phyloP scores from a whole-genome alignment of 495 filamentous ascomycete species.

The Aspergillus steynii region DNA sequence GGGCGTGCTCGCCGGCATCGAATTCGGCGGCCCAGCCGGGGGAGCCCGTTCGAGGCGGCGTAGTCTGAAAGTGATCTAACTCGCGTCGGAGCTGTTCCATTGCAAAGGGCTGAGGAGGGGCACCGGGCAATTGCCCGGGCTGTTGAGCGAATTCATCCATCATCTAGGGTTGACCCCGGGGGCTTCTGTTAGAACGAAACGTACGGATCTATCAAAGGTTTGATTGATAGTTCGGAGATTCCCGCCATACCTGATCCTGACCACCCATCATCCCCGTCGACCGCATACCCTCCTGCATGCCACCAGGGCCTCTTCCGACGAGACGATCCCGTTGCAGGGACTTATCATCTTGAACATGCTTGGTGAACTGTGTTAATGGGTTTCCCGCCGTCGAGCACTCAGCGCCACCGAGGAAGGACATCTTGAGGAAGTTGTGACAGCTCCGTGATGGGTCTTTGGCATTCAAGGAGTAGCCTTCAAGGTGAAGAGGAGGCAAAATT shows the following conservation, averaged over 20 bases:
- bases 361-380: constrained; percentile 93
- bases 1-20: constrained; percentile 63
- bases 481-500: neutral
- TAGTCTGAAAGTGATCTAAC: constrained; percentile 60
- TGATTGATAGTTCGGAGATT: neutral
- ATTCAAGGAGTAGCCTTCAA: neutral
- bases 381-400: constrained; percentile 97
- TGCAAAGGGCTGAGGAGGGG: constrained; percentile 56
- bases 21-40: constrained; percentile 73
- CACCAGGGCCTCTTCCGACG: constrained; percentile 65
- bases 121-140: constrained; percentile 56
- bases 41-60: constrained; percentile 55
- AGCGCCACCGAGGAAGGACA: constrained; percentile 94
- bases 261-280: constrained; percentile 58
- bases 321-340: constrained; percentile 87
- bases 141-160: constrained; percentile 92
- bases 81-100: constrained; percentile 71
- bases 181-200: constrained; percentile 21
- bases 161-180: constrained; percentile 57
- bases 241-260: constrained; percentile 58
- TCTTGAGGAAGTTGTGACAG: constrained; percentile 31
- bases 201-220: neutral
- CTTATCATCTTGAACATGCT: constrained; percentile 93
- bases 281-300: constrained; percentile 65
- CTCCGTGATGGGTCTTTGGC: neutral